Evolutionary conservation across 2,329 filamentous ascomycete genomes (phyloP).

Genomic region (Cryphonectria carpinicola): DNA sequence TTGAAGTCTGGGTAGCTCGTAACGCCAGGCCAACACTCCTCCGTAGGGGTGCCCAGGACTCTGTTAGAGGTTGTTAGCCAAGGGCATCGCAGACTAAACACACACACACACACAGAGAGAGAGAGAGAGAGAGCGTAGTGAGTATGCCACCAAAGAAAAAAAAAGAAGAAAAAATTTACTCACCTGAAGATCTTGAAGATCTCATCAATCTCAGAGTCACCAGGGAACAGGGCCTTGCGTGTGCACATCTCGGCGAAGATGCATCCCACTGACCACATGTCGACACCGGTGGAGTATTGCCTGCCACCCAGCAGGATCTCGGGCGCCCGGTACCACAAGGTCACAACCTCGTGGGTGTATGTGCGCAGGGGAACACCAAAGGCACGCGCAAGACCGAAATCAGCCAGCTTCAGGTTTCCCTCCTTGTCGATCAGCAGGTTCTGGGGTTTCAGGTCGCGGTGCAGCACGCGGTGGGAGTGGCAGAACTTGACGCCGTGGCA

Average conservation of each 20-base stretch:
- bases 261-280: slow-evolving; percentile 91
- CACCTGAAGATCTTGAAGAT: slow-evolving; percentile 94
- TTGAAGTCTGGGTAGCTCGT: slow-evolving; percentile 91
- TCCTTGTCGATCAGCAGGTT: slow-evolving; percentile 83
- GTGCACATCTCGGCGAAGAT: slow-evolving; percentile 96
- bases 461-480: slow-evolving; percentile 81
- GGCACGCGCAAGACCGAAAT: slow-evolving; percentile 85
- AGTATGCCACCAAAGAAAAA: not conserved
- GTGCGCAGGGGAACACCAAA: slow-evolving; percentile 87
- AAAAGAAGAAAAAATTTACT: slow-evolving; percentile 31
- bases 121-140: not conserved
- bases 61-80: slow-evolving; percentile 42
- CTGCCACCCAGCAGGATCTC: slow-evolving; percentile 86
- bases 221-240: slow-evolving; percentile 84
- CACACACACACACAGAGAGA: not conserved
- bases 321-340: slow-evolving; percentile 84
- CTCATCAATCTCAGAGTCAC: slow-evolving; percentile 89
- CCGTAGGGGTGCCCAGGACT: slow-evolving; percentile 78
- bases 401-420: slow-evolving; percentile 84
- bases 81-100: not conserved
- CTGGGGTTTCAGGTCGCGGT: slow-evolving; percentile 85
- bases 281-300: slow-evolving; percentile 89
- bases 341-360: slow-evolving; percentile 91
- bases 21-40: slow-evolving; percentile 81
- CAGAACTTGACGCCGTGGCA: slow-evolving; percentile 82